Evolutionary conservation across 2,329 filamentous ascomycete genomes (phyloP).

Genomic region (Colletotrichum tropicale): DNA sequence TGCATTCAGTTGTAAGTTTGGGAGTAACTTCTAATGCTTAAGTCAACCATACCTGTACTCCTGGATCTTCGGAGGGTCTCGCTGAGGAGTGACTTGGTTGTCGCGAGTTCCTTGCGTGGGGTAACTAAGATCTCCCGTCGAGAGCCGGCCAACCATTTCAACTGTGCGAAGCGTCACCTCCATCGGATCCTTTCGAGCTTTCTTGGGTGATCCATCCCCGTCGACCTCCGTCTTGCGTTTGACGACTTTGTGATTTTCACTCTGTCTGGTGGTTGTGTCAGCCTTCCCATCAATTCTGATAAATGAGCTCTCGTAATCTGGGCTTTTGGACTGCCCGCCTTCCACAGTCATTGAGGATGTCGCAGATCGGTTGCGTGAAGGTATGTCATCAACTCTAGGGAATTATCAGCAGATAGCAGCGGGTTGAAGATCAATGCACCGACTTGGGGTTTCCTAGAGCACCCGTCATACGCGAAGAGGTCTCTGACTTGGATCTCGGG

Average conservation of each 20-base stretch:
- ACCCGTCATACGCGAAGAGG: not conserved
- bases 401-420: not conserved
- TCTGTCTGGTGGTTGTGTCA: not conserved
- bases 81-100: not conserved
- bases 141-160: not conserved
- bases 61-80: not conserved
- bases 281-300: not conserved
- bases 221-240: not conserved
- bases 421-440: not conserved
- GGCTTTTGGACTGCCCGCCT: not conserved
- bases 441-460: not conserved
- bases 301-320: not conserved
- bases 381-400: not conserved
- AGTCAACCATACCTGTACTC: not conserved
- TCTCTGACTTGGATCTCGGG: not conserved
- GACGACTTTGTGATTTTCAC: not conserved
- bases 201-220: not conserved
- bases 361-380: not conserved
- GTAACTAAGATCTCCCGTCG: not conserved
- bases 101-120: not conserved
- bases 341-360: constrained; percentile 5
- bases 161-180: not conserved
- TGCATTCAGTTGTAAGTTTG: not conserved
- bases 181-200: not conserved
- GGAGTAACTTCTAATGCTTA: not conserved